A percentile compares a stretch with the other conserved stretches of the same genome.
Evolutionary conservation across 768 basidiomycete genomes (phyloP).

Genomic region (Pleurotus tuoliensis): DNA sequence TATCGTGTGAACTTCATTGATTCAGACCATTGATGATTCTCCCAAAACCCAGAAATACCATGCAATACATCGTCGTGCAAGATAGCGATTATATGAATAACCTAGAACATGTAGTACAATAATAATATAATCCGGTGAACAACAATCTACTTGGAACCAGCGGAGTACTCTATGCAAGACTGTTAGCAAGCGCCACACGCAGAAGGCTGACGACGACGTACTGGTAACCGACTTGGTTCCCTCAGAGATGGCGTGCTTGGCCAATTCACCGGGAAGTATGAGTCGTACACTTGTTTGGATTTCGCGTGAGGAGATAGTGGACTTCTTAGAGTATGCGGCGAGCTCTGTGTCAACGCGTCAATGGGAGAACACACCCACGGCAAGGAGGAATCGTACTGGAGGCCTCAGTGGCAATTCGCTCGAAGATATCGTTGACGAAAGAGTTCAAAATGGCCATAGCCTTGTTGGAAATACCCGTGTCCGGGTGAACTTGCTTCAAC

Average conservation of each 20-base stretch:
- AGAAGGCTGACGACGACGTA: conserved; percentile 25
- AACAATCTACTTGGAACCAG: conserved; percentile 1
- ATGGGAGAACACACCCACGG: too few species aligned
- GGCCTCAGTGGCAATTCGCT: conserved; percentile 86
- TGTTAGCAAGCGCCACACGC: neutral
- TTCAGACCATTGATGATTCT: neutral
- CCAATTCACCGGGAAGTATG: conserved; percentile 95
- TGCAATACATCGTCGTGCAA: neutral
- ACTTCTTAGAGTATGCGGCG: conserved; percentile 97
- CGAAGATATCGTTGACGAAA: conserved; percentile 93
- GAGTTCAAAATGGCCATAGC: conserved; percentile 90
- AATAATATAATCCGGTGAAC: conserved; percentile 5
- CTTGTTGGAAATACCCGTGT: conserved; percentile 98
- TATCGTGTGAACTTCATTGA: neutral
- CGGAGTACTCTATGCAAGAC: conserved; percentile 2
- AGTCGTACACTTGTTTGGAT: conserved; percentile 96
- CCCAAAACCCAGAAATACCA: neutral
- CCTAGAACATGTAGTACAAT: conserved; percentile 6
- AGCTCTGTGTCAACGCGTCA: conserved; percentile 54
- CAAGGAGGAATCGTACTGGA: conserved; percentile 54
- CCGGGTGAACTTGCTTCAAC: conserved; percentile 96
- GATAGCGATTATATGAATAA: neutral
- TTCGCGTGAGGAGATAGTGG: conserved; percentile 97
- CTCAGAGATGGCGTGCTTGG: conserved; percentile 98
- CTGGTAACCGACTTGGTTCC: conserved; percentile 63